These are phyloP conservation scores for Alternaria hordeiaustralica DNA, from an alignment of 2,329 filamentous ascomycete species.

Conservation along the genomic window DNA sequence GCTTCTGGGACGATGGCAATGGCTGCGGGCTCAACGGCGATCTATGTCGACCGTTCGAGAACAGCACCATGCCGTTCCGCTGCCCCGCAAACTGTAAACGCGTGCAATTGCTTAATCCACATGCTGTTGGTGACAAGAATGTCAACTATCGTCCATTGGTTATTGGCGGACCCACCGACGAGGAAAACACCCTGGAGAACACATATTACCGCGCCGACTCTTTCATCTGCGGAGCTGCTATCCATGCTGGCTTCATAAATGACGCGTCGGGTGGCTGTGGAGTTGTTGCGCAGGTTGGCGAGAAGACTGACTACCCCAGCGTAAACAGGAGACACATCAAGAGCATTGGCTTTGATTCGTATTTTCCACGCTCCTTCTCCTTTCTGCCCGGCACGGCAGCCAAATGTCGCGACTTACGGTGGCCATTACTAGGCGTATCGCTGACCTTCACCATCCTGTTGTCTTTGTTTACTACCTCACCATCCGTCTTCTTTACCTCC, in stretches of 20 bases:
- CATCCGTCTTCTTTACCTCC: slow-evolving; percentile 83
- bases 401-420: slow-evolving; percentile 77
- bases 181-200: slow-evolving; percentile 48
- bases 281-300: slow-evolving; percentile 76
- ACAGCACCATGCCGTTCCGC: slow-evolving; percentile 72
- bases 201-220: slow-evolving; percentile 86
- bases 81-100: slow-evolving; percentile 76
- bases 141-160: slow-evolving; percentile 63
- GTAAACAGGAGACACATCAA: slow-evolving; percentile 75
- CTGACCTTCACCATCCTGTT: slow-evolving; percentile 78
- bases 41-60: slow-evolving; percentile 76
- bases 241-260: slow-evolving; percentile 80
- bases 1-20: slow-evolving; percentile 74
- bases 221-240: slow-evolving; percentile 83
- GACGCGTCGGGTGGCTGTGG: slow-evolving; percentile 80
- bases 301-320: slow-evolving; percentile 67
- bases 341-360: slow-evolving; percentile 81
- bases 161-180: slow-evolving; percentile 59
- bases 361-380: slow-evolving; percentile 85
- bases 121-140: slow-evolving; percentile 74
- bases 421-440: slow-evolving; percentile 83
- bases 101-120: slow-evolving; percentile 71
- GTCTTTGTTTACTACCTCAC: slow-evolving; percentile 80
- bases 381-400: slow-evolving; percentile 73
- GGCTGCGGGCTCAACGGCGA: slow-evolving; percentile 76